These are phyloP conservation scores for Debaryomyces sp. DNA, from an alignment of 1,139 yeast species.

Conservation along the genomic window DNA sequence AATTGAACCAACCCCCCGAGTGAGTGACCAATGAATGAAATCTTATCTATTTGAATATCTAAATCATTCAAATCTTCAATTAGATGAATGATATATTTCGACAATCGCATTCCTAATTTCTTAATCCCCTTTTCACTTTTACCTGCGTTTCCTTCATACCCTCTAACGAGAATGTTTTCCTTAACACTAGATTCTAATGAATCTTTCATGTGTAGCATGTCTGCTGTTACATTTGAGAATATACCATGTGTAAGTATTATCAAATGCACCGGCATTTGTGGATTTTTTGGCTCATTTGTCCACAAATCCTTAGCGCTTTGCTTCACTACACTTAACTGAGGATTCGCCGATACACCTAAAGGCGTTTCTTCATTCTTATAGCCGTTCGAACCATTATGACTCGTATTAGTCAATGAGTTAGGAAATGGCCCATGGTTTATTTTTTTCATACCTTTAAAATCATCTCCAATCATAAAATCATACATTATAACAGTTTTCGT, in stretches of 20 bases:
- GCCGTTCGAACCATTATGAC: neutral
- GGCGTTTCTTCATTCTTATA: constrained; percentile 12
- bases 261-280: constrained; percentile 61
- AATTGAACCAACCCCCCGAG: constrained; percentile 89
- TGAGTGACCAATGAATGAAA: constrained; percentile 91
- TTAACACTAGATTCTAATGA: constrained; percentile 61
- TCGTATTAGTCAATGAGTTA: constrained; percentile 20
- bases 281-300: constrained; percentile 50
- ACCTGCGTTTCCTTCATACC: constrained; percentile 82
- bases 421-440: constrained; percentile 30
- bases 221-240: constrained; percentile 88
- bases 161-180: constrained; percentile 76
- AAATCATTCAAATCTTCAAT: constrained; percentile 37
- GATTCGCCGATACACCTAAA: constrained; percentile 19
- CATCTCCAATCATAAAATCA: constrained; percentile 63
- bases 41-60: constrained; percentile 46
- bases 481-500: constrained; percentile 65
- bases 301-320: constrained; percentile 70
- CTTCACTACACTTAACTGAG: constrained; percentile 43
- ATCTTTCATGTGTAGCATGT: constrained; percentile 84
- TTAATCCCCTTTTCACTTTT: constrained; percentile 88
- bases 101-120: constrained; percentile 77
- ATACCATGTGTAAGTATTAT: constrained; percentile 87
- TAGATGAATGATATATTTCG: constrained; percentile 65
- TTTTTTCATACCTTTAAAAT: constrained; percentile 33